Conservation (phyloP, 257 asterid genomes). For the Solanum sparsipilum region DNA sequence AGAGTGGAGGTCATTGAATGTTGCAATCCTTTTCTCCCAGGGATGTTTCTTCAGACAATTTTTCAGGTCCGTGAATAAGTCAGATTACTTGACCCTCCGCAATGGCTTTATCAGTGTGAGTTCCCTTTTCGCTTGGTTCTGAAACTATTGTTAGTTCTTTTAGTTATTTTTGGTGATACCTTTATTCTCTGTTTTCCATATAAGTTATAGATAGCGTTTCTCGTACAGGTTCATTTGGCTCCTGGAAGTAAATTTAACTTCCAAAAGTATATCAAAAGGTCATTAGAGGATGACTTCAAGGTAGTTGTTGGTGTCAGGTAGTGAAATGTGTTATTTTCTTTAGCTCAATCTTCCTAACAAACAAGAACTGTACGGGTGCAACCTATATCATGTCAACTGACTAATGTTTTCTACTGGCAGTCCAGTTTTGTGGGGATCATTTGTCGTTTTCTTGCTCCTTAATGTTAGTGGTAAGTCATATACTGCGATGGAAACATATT, state of each 20-base stretch:
- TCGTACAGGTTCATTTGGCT: constrained; percentile 23
- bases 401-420: not conserved
- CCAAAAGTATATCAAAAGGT: constrained; percentile 28
- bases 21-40: constrained; percentile 25
- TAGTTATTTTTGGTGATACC: not conserved
- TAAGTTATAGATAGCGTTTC: not conserved
- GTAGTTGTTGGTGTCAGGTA: constrained; percentile 23
- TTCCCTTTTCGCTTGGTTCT: not conserved
- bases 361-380: not conserved
- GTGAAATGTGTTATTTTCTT: not conserved
- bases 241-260: constrained; percentile 26
- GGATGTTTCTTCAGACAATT: constrained; percentile 92
- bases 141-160: not conserved
- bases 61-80: constrained; percentile 67
- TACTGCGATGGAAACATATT: not conserved
- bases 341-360: not conserved
- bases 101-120: constrained; percentile 16
- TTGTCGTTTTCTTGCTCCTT: constrained; percentile 10
- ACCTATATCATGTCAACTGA: not conserved
- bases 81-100: constrained; percentile 90
- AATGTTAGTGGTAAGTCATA: constrained; percentile 6
- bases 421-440: constrained; percentile 7
- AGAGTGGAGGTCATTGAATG: not conserved
- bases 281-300: constrained; percentile 30
- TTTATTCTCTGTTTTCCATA: not conserved